phyloP scores from a whole-genome alignment of 2,329 filamentous ascomycete species.

The Verticillium longisporum region DNA sequence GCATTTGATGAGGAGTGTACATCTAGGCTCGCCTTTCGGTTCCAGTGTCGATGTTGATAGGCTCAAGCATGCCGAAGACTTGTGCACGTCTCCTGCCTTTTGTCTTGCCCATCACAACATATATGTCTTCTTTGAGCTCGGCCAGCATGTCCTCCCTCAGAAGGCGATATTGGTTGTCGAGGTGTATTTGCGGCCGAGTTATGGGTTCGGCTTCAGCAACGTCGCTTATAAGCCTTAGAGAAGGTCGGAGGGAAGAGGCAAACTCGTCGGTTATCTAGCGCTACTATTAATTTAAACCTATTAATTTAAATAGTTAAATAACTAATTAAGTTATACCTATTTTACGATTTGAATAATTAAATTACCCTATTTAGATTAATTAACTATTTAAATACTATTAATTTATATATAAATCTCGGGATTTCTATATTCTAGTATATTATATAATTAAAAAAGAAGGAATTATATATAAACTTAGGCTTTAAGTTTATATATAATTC shows the following conservation, averaged over 20 bases:
- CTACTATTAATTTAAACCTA: too few species aligned
- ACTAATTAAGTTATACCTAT: too few species aligned
- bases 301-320: too few species aligned
- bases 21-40: slow-evolving; percentile 19
- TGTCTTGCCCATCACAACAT: slow-evolving; percentile 41
- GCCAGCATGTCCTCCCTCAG: slow-evolving; percentile 65
- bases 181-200: slow-evolving; percentile 38
- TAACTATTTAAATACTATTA: too few species aligned
- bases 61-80: slow-evolving; percentile 29
- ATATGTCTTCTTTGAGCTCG: slow-evolving; percentile 56
- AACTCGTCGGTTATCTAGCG: slow-evolving; percentile 63
- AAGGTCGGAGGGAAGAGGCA: slow-evolving; percentile 41
- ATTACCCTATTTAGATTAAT: too few species aligned
- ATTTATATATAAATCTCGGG: too few species aligned
- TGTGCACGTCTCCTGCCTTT: slow-evolving; percentile 30
- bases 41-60: slow-evolving; percentile 29
- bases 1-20: slow-evolving; percentile 31
- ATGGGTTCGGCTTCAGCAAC: slow-evolving; percentile 30
- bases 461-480: too few species aligned
- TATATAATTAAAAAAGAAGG: too few species aligned
- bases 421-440: too few species aligned
- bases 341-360: too few species aligned
- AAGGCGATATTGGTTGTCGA: slow-evolving; percentile 68
- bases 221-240: slow-evolving; percentile 45
- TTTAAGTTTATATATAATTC: too few species aligned